Conservation (phyloP, 805 yeast genomes). For the Zygosaccharomyces gambellarensis region DNA sequence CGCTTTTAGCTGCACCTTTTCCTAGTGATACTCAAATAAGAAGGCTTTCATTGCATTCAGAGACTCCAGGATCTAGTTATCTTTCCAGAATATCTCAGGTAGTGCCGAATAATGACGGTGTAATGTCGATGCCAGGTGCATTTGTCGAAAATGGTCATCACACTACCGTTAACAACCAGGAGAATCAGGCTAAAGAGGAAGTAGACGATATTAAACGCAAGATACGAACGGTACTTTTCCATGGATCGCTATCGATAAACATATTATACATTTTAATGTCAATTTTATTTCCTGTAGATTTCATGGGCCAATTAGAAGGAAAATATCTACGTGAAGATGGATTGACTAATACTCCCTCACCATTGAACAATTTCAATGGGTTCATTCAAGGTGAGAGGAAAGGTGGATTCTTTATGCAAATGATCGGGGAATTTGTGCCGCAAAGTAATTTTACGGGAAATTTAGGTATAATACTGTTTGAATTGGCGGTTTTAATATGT, state of each 20-base stretch:
- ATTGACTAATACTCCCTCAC: constrained; percentile 32
- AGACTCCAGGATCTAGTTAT: constrained; percentile 8
- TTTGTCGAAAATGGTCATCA: constrained; percentile 8
- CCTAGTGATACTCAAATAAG: constrained; percentile 31
- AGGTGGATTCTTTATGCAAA: constrained; percentile 40
- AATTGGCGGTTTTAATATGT: constrained; percentile 28
- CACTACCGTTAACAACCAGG: not conserved
- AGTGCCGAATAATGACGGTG: constrained; percentile 5
- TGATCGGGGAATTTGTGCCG: constrained; percentile 45
- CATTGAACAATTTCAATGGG: constrained; percentile 24
- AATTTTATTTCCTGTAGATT: constrained; percentile 33
- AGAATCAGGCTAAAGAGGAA: constrained; percentile 7
- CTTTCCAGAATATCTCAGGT: constrained; percentile 9
- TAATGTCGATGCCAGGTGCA: constrained; percentile 23
- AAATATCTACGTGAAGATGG: constrained; percentile 20
- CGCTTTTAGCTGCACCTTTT: constrained; percentile 40
- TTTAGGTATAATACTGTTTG: constrained; percentile 27
- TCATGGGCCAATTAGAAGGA: constrained; percentile 34
- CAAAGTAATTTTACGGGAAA: constrained; percentile 33
- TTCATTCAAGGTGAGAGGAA: constrained; percentile 28
- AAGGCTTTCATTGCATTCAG: constrained; percentile 18
- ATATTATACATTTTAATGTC: constrained; percentile 17
- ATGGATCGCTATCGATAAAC: constrained; percentile 26
- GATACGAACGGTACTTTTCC: constrained; percentile 24
- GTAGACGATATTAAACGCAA: constrained; percentile 16